Base-by-base conservation (phyloP, 768 basidiomycete species). In the Cystobasidium ongulense region DNA sequence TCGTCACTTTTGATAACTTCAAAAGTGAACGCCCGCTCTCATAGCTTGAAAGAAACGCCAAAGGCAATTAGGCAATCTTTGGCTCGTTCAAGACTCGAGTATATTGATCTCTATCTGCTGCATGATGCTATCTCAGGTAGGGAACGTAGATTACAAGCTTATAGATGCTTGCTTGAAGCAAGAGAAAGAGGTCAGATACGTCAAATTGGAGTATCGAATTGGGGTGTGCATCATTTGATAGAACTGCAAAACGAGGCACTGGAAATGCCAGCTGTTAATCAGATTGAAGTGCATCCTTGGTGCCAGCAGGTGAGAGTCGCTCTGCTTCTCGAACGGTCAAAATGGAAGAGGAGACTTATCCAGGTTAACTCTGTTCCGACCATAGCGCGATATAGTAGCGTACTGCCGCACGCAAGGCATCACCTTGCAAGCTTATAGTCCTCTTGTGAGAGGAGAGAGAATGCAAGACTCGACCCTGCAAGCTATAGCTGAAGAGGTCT, bases 91-190 rank as follows among this genome's bases (percentile, higher is more conserved):
- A 38, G 62, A 7, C 29, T 61, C n/a, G 70, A 61, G 4, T 63
- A 63, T 50, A 38, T 72, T n/a, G 70, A 72, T 71, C 41, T 64
- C 1, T 72, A 72, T 61, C 70, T 72, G 23, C 33, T 72, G n/a
- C 70, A 72, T 50, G 70, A 72, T 43, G 57, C 70, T 31, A 72
- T 61, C 7, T 59, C 70, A 66, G 70, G 70, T 21, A 52, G 36
- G n/a, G 35, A 63, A 70, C 2, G 70, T 5, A 57, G 70, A 36
- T 7, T 64, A 38, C 54, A 72, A 61, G 70, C 70, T 2, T 72
- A 54, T 18, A 7, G 21, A 36, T 33, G 62, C n/a, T 33, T 72
- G 21, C 15, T 38, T 29, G 62, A 61, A 41, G 70, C 70, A 2
- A 39, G 21, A 27, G 46, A 72, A 8, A 36, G 31, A 70, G 70